Evolutionary conservation across 2,329 filamentous ascomycete genomes (phyloP).

Genomic region (Microascus cirrosus): DNA sequence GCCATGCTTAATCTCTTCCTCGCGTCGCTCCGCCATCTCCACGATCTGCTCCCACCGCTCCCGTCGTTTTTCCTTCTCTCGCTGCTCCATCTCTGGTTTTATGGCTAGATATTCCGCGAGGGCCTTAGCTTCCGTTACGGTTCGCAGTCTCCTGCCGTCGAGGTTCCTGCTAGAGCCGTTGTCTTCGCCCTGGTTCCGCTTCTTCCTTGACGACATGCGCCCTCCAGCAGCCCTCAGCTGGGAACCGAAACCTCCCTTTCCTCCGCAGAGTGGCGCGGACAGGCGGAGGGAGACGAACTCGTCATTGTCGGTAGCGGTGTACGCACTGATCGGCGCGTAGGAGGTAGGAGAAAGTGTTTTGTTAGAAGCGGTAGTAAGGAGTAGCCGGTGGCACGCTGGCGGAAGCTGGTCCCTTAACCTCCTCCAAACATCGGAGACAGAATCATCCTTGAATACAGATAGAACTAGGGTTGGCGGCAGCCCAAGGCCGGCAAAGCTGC

Average conservation of each 20-base stretch:
- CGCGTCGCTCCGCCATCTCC: conserved; percentile 68
- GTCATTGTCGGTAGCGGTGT: conserved; percentile 46
- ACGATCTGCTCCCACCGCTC: conserved; percentile 84
- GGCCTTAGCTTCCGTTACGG: conserved; percentile 89
- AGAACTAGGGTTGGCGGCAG: conserved; percentile 75
- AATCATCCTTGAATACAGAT: conserved; percentile 54
- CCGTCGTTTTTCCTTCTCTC: conserved; percentile 77
- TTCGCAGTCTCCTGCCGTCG: conserved; percentile 79
- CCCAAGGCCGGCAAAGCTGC: conserved; percentile 72
- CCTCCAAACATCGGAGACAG: conserved; percentile 55
- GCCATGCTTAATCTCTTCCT: conserved; percentile 72
- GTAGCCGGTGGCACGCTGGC: conserved; percentile 41
- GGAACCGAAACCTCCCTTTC: conserved; percentile 95
- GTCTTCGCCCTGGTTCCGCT: conserved; percentile 69
- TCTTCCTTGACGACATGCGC: conserved; percentile 94
- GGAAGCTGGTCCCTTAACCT: conserved; percentile 52
- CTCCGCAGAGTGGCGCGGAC: conserved; percentile 69
- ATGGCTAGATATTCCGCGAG: conserved; percentile 89
- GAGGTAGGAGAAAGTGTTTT: conserved; percentile 51
- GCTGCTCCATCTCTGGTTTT: conserved; percentile 94
- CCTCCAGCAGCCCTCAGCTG: conserved; percentile 93
- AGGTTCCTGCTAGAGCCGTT: conserved; percentile 89
- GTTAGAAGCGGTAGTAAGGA: conserved; percentile 75
- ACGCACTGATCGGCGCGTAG: conserved; percentile 42
- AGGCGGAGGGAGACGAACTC: conserved; percentile 76